phyloP scores from a whole-genome alignment of 306 rosid genomes.

The Trifolium pratense region DNA sequence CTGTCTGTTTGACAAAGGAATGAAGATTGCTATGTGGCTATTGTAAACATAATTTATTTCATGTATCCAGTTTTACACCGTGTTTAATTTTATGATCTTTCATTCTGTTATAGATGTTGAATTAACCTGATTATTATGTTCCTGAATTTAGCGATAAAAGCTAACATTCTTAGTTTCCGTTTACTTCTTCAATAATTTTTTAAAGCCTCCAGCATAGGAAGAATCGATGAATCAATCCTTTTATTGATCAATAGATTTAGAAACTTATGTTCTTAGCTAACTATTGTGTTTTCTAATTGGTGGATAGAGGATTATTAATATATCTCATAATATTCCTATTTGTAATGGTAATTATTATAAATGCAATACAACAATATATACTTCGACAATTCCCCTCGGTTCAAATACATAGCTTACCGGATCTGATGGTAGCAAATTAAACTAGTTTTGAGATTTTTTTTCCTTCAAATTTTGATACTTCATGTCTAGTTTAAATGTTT shows the following conservation, averaged over 20 bases:
- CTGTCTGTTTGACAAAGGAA: neutral
- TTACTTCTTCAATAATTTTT: neutral
- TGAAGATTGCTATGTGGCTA: constrained; percentile 10
- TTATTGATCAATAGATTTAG: neutral
- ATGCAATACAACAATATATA: neutral
- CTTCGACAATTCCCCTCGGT: neutral
- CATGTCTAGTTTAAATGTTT: neutral
- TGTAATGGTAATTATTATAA: neutral
- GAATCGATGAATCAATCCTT: neutral
- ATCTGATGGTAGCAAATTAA: neutral
- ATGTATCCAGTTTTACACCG: neutral
- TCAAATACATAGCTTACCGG: neutral
- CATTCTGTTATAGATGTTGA: constrained; percentile 5
- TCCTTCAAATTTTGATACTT: neutral
- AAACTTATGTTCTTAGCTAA: neutral
- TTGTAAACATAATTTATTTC: neutral
- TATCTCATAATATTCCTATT: neutral
- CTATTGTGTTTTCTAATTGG: neutral
- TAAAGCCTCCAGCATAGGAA: neutral
- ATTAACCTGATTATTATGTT: constrained; percentile 14
- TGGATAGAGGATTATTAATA: neutral
- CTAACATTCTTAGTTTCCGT: neutral
- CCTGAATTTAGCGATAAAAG: neutral
- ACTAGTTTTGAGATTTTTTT: neutral
- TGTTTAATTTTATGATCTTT: neutral